Percentiles rank a stretch among this genome's conserved stretches.
Evolutionary conservation across 2,329 filamentous ascomycete species (phyloP).

Genomic region (Neonectria sp.): DNA sequence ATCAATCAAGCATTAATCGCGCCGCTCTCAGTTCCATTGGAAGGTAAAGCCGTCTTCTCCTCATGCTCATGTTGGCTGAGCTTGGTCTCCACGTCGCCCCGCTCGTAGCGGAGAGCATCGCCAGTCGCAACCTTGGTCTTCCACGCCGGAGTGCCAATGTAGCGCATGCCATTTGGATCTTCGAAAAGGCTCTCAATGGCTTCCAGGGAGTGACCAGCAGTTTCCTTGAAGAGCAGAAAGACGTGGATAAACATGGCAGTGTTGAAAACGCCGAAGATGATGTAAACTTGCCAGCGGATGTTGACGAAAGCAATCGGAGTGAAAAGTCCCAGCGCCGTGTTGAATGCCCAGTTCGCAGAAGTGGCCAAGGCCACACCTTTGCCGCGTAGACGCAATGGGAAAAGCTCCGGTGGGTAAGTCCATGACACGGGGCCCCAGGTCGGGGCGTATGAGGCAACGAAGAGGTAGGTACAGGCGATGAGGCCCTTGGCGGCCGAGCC

Average conservation of each 20-base stretch:
- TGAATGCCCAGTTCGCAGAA: constrained; percentile 59
- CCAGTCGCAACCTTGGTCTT: constrained; percentile 37
- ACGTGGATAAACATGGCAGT: constrained; percentile 41
- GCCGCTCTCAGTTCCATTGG: background rate
- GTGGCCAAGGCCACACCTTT: constrained; percentile 68
- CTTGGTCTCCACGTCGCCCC: constrained; percentile 42
- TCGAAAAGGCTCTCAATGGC: constrained; percentile 69
- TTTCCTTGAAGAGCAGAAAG: constrained; percentile 64
- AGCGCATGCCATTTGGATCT: constrained; percentile 38
- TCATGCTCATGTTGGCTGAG: constrained; percentile 33
- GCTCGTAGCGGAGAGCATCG: constrained; percentile 29
- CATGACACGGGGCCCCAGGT: constrained; percentile 65
- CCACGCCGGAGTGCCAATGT: constrained; percentile 41
- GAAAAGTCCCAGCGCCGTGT: constrained; percentile 57
- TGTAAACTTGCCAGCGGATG: constrained; percentile 38
- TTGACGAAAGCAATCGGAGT: constrained; percentile 45
- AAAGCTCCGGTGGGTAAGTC: constrained; percentile 73
- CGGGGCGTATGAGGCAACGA: constrained; percentile 66
- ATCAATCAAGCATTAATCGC: background rate
- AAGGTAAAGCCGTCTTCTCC: constrained; percentile 30
- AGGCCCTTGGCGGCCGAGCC: constrained; percentile 70
- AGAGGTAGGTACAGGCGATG: constrained; percentile 77
- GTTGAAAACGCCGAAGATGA: constrained; percentile 43
- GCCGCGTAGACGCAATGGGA: constrained; percentile 62
- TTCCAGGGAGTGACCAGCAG: constrained; percentile 67